These are phyloP conservation scores for Cucurbita moschata DNA, from an alignment of 306 rosid species.

Conservation along the genomic window DNA sequence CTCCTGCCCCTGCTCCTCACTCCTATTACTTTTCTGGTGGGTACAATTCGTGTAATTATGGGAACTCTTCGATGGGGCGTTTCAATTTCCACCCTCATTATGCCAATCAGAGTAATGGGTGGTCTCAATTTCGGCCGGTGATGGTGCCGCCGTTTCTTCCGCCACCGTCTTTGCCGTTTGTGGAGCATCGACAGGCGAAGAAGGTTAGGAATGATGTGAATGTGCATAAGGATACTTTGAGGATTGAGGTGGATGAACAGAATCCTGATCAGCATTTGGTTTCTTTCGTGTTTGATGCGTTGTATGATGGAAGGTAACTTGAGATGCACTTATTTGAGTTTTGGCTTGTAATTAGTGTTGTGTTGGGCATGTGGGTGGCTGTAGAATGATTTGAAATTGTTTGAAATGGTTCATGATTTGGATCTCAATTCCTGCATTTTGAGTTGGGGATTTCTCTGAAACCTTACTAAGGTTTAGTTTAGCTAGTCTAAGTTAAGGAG, in stretches of 20 bases:
- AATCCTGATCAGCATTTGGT: slow-evolving; percentile 56
- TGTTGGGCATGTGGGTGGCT: neutral
- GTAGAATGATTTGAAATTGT: neutral
- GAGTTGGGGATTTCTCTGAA: neutral
- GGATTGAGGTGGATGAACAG: slow-evolving; percentile 36
- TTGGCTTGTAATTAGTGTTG: neutral
- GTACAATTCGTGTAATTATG: slow-evolving; percentile 22
- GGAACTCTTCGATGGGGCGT: slow-evolving; percentile 25
- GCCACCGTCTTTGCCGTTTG: slow-evolving; percentile 33
- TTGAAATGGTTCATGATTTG: neutral
- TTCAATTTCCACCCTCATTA: slow-evolving; percentile 29
- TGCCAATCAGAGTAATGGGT: slow-evolving; percentile 32
- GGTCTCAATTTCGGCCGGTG: slow-evolving; percentile 28
- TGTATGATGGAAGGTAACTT: slow-evolving; percentile 63
- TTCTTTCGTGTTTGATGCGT: slow-evolving; percentile 72
- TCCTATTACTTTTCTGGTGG: slow-evolving; percentile 35
- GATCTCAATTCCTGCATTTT: neutral
- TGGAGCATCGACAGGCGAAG: slow-evolving; percentile 69
- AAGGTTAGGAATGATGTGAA: slow-evolving; percentile 69
- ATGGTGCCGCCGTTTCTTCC: slow-evolving; percentile 18
- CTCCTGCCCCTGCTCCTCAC: slow-evolving; percentile 23
- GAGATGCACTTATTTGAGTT: neutral
- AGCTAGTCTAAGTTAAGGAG: neutral
- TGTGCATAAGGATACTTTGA: slow-evolving; percentile 58
- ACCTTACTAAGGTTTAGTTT: neutral